phyloP scores from a whole-genome alignment of 1,284 basidiomycete species.

The Rhizoctonia solani region DNA sequence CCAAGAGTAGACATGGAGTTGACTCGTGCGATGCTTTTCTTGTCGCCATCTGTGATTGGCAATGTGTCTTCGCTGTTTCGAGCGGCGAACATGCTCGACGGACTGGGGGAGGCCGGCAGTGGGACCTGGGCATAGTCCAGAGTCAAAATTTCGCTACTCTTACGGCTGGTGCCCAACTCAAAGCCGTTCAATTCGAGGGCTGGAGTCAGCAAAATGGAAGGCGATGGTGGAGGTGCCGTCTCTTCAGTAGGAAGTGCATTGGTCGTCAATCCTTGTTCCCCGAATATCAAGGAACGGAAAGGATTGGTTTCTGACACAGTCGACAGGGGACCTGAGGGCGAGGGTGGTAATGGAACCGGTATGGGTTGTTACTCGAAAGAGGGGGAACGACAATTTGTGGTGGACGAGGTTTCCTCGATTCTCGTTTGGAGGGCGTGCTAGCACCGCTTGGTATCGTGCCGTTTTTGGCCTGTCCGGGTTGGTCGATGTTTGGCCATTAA shows the following conservation, averaged over 20 bases:
- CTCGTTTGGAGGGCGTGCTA: background rate
- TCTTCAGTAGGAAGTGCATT: background rate
- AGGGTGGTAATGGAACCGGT: conserved; percentile 27
- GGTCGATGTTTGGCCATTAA: background rate
- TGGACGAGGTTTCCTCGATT: conserved; percentile 9
- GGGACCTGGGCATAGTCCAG: conserved; percentile 18
- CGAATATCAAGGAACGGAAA: background rate
- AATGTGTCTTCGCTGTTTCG: background rate
- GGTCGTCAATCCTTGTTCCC: background rate
- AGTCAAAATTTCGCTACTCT: conserved; percentile 1
- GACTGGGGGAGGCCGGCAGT: conserved; percentile 23
- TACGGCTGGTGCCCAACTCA: background rate
- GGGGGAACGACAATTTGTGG: conserved; percentile 21
- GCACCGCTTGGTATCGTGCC: background rate
- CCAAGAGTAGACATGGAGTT: conserved; percentile 20
- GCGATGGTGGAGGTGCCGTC: conserved; percentile 8
- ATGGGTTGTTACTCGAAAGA: conserved; percentile 20
- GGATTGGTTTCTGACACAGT: conserved; percentile 7
- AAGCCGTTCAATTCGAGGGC: background rate
- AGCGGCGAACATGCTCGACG: background rate
- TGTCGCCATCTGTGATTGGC: background rate
- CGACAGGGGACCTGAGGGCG: background rate
- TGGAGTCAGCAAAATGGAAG: conserved; percentile 27
- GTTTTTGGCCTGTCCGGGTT: background rate
- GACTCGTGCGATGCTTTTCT: background rate